A percentile compares a stretch with the other conserved stretches of the same genome.
Evolutionary conservation across 768 basidiomycete species (phyloP).

Genomic region (Lyophyllum decastes): DNA sequence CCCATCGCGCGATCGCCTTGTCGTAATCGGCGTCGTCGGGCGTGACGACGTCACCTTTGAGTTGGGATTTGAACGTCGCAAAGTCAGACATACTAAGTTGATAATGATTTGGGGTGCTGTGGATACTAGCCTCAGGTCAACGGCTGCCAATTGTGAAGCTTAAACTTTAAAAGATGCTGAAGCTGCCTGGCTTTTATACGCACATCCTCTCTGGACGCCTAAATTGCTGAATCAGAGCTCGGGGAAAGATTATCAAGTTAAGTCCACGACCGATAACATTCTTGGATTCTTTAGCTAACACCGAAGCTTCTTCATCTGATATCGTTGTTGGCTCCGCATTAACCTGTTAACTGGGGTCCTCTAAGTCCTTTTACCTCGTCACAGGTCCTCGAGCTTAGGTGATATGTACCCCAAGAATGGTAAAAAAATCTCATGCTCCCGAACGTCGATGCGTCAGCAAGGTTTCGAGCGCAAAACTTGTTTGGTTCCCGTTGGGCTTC

Average conservation of each 20-base stretch:
- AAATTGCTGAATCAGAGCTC: too few species aligned
- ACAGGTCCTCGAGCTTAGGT: not conserved
- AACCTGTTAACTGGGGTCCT: not conserved
- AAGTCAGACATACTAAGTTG: not conserved
- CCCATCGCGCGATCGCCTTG: slow-evolving; percentile 19
- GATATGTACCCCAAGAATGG: too few species aligned
- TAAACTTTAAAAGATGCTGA: too few species aligned
- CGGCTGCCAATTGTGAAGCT: too few species aligned
- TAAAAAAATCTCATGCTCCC: too few species aligned
- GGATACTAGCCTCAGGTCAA: too few species aligned
- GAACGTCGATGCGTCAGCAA: too few species aligned
- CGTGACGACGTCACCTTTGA: slow-evolving; percentile 16
- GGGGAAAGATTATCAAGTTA: too few species aligned
- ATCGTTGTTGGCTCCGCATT: not conserved
- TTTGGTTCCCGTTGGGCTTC: too few species aligned
- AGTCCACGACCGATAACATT: not conserved
- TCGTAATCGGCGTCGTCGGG: slow-evolving; percentile 12
- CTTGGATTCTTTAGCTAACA: not conserved
- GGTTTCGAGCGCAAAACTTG: too few species aligned
- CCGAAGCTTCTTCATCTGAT: not conserved
- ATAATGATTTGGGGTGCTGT: not conserved
- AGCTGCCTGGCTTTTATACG: too few species aligned
- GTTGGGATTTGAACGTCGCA: slow-evolving; percentile 5
- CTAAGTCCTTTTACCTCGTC: not conserved
- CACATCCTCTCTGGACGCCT: too few species aligned